A percentile compares a stretch with the other conserved stretches of the same genome.
These are phyloP conservation scores for Fusarium robinianum DNA, from an alignment of 2,329 filamentous ascomycete genomes.

Conservation along the genomic window DNA sequence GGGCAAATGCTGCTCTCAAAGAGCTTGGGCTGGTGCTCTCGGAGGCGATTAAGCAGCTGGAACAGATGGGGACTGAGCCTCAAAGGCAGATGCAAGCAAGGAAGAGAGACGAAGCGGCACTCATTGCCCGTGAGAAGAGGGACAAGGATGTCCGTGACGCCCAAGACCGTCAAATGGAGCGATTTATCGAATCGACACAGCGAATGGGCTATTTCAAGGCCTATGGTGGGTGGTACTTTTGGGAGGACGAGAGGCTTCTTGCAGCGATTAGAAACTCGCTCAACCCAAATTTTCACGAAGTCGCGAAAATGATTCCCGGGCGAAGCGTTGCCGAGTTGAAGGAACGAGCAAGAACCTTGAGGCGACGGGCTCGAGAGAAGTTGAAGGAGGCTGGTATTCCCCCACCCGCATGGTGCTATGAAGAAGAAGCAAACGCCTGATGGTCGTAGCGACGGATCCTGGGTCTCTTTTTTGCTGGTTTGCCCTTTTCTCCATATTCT, in stretches of 20 bases:
- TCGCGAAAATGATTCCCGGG: slow-evolving; percentile 20
- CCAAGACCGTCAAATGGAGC: slow-evolving; percentile 21
- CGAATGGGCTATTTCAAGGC: slow-evolving; percentile 25
- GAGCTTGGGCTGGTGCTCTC: slow-evolving; percentile 7
- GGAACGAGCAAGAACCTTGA: slow-evolving; percentile 29
- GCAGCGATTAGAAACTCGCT: slow-evolving; percentile 27
- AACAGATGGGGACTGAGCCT: slow-evolving; percentile 3
- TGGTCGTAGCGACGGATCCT: too few relatives aligned
- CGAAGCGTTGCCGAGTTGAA: slow-evolving; percentile 26
- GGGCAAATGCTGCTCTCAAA: neutral
- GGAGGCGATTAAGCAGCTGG: slow-evolving; percentile 13
- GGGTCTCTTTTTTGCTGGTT: neutral
- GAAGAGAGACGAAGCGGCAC: slow-evolving; percentile 14
- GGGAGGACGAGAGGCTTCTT: slow-evolving; percentile 37
- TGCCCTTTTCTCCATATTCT: too few relatives aligned
- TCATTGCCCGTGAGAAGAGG: slow-evolving; percentile 7
- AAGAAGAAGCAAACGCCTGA: slow-evolving; percentile 7
- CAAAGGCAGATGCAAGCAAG: slow-evolving; percentile 2
- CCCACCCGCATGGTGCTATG: slow-evolving; percentile 37
- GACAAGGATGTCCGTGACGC: slow-evolving; percentile 2
- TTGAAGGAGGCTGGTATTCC: slow-evolving; percentile 17
- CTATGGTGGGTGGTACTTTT: slow-evolving; percentile 33
- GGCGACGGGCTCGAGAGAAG: slow-evolving; percentile 23
- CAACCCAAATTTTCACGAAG: slow-evolving; percentile 14
- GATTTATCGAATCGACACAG: slow-evolving; percentile 28